phyloP scores from a whole-genome alignment of 2,329 filamentous ascomycete genomes.

The Xylariaceae sp. region DNA sequence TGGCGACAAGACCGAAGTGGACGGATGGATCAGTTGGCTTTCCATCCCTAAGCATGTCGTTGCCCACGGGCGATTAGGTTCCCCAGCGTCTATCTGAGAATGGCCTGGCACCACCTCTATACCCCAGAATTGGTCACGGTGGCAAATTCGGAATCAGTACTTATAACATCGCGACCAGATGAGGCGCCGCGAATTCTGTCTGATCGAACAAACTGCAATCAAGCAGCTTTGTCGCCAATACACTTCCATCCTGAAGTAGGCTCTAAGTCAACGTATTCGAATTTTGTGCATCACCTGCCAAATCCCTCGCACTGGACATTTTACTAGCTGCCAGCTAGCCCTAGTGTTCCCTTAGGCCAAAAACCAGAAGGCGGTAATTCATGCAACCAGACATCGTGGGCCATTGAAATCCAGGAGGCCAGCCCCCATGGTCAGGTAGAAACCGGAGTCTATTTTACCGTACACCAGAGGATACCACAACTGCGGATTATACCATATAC shows the following conservation, averaged over 20 bases:
- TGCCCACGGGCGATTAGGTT: too few species aligned
- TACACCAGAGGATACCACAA: constrained; percentile 8
- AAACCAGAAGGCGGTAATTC: constrained; percentile 10
- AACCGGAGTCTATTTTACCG: constrained; percentile 14
- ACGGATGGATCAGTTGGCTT: constrained; percentile 2
- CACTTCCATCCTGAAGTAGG: constrained; percentile 2
- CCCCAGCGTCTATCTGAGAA: too few species aligned
- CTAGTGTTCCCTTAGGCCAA: constrained; percentile 12
- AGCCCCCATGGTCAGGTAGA: constrained; percentile 14
- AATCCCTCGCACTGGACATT: constrained; percentile 14
- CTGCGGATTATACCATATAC: background rate
- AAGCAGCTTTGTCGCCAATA: too few species aligned
- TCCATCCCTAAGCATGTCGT: too few species aligned
- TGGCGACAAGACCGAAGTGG: constrained; percentile 3
- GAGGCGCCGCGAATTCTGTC: too few species aligned
- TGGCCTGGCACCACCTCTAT: too few species aligned
- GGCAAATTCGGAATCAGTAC: too few species aligned
- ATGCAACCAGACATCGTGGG: constrained; percentile 13
- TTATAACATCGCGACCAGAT: too few species aligned
- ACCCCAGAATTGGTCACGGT: too few species aligned
- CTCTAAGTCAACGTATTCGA: background rate
- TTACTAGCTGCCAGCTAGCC: constrained; percentile 14
- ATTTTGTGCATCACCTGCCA: constrained; percentile 6
- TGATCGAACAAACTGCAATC: too few species aligned
- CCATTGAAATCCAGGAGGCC: constrained; percentile 14